A percentile compares a stretch with the other conserved stretches of the same genome.
These are phyloP conservation scores for Pleurotus djamor DNA, from an alignment of 768 basidiomycete species.

Conservation along the genomic window DNA sequence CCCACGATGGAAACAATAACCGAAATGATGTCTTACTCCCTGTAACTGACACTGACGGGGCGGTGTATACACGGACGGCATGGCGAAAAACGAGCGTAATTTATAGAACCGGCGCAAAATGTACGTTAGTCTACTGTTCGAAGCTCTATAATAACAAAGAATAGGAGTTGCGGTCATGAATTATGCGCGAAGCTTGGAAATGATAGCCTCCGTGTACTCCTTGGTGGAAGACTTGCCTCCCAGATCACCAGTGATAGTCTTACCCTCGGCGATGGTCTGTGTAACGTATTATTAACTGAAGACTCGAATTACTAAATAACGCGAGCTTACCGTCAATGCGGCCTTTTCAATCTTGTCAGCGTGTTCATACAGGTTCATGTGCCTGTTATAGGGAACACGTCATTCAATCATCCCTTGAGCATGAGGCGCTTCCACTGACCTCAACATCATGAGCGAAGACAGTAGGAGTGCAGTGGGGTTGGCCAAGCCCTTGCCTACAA, in stretches of 20 bases:
- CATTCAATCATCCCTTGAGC: conserved; percentile 10
- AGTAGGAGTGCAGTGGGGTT: conserved; percentile 99
- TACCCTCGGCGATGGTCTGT: conserved; percentile 97
- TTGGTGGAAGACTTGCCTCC: conserved; percentile 89
- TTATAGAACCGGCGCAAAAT: background rate
- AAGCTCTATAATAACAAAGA: background rate
- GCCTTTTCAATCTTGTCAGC: conserved; percentile 93
- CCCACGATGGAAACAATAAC: background rate
- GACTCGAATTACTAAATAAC: background rate
- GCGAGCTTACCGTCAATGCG: conserved; percentile 71
- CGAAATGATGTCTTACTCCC: background rate
- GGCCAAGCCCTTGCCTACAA: conserved; percentile 81
- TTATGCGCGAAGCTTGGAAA: conserved; percentile 54
- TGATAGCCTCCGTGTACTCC: conserved; percentile 89
- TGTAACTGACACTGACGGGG: background rate
- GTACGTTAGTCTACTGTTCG: background rate
- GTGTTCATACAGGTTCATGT: conserved; percentile 86
- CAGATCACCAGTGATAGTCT: conserved; percentile 91
- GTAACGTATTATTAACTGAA: conserved; percentile 9
- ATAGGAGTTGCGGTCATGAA: conserved; percentile 13
- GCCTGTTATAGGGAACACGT: conserved; percentile 43
- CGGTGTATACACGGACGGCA: background rate
- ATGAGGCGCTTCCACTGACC: conserved; percentile 45
- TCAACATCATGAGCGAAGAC: conserved; percentile 97
- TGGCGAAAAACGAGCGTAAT: background rate